Evolutionary conservation across 2,329 filamentous ascomycete genomes (phyloP).

Genomic region (Fusarium sp.): DNA sequence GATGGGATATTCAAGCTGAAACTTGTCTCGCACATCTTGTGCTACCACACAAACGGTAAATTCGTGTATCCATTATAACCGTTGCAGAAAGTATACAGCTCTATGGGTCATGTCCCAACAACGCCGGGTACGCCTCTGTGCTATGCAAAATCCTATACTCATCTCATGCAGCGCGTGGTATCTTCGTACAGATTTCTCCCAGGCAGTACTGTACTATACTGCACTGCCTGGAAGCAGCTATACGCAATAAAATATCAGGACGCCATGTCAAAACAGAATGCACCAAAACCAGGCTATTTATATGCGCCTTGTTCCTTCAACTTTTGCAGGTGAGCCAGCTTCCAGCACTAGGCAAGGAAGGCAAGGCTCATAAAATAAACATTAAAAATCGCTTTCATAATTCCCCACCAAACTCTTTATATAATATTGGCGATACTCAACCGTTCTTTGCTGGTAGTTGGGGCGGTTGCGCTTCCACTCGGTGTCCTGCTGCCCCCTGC

Average conservation of each 20-base stretch:
- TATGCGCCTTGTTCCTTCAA: constrained; percentile 24
- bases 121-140: constrained; percentile 30
- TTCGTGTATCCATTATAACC: constrained; percentile 23
- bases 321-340: constrained; percentile 23
- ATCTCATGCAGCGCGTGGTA: constrained; percentile 31
- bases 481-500: constrained; percentile 36
- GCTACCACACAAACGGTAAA: constrained; percentile 16
- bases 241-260: constrained; percentile 15
- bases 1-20: neutral
- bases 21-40: constrained; percentile 4
- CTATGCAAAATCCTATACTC: constrained; percentile 30
- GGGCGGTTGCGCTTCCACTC: constrained; percentile 24
- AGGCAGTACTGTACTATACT: neutral
- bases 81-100: constrained; percentile 21
- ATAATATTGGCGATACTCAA: constrained; percentile 59
- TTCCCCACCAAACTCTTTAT: constrained; percentile 32
- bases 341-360: constrained; percentile 19
- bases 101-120: constrained; percentile 30
- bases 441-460: constrained; percentile 44
- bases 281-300: constrained; percentile 17
- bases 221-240: constrained; percentile 9
- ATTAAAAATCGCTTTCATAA: constrained; percentile 33
- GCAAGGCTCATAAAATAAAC: constrained; percentile 30
- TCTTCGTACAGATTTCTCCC: constrained; percentile 20
- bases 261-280: constrained; percentile 15